Percentiles rank a stretch among this genome's conserved stretches.
Conservation (phyloP, 805 yeast species). For the Hanseniaspora lindneri region DNA sequence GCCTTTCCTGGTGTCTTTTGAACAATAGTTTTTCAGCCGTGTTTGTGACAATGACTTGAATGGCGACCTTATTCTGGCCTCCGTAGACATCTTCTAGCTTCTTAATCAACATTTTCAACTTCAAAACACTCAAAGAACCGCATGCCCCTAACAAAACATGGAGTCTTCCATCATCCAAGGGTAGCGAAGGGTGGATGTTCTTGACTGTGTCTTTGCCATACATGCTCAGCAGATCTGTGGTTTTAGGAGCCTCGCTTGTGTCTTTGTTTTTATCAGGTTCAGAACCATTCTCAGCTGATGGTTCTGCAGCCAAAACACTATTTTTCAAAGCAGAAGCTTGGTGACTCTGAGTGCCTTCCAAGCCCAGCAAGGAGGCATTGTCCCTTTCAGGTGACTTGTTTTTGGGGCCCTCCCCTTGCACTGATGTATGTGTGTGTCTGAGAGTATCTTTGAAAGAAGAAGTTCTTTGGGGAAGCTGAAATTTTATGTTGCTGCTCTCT, state of each 20-base stretch:
- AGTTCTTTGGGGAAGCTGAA: conserved; percentile 1
- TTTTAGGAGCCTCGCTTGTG: conserved; percentile 21
- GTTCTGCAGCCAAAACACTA: background rate
- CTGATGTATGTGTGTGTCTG: too few relatives aligned
- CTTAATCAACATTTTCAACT: conserved; percentile 65
- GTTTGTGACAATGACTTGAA: conserved; percentile 75
- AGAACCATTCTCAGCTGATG: background rate
- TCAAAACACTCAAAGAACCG: conserved; percentile 75
- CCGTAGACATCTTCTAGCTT: conserved; percentile 64
- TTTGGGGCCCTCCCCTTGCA: too few relatives aligned
- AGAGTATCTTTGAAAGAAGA: background rate
- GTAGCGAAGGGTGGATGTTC: conserved; percentile 51
- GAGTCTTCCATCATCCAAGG: conserved; percentile 75
- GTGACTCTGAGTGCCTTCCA: background rate
- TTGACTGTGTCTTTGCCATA: conserved; percentile 31
- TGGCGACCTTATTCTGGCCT: conserved; percentile 59
- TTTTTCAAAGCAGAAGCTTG: too few relatives aligned
- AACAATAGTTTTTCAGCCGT: conserved; percentile 67
- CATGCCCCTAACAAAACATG: conserved; percentile 81
- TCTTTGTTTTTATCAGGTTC: background rate
- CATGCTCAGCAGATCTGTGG: conserved; percentile 18
- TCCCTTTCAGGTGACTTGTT: too few relatives aligned
- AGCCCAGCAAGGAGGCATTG: background rate
- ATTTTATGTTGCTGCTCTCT: background rate
- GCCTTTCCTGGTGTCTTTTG: conserved; percentile 17